Evolutionary conservation across 1,284 basidiomycete species (phyloP), one percentile per base, ranked within the genome.

Genomic region (Cerrena zonata): DNA sequence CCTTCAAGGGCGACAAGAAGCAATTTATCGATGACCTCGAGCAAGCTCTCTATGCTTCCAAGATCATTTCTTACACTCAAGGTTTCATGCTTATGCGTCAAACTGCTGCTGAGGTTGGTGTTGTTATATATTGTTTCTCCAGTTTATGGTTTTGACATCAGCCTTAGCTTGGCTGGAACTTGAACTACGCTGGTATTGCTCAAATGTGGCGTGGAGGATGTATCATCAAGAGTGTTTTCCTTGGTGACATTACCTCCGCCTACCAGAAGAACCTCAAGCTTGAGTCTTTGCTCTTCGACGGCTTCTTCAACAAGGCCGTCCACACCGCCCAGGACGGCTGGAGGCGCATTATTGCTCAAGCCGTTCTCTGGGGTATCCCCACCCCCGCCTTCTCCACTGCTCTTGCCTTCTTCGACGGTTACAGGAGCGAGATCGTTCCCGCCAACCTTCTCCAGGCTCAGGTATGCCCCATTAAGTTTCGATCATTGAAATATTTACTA

Each of bases 61-160:
- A 99, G 84, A 95, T 99, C 72, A 94, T 96, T 63, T 96, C 93
- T 37, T 96, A 99, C 79, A 92, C 95, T 22, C 96, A 99, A 76
- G 96, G 96, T 61, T 99, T 99, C 80, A 96, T 99, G 86, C 83
- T 99, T 64, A 97, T 99, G 94, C 84, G 96, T 62, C 90, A 98
- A 75, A 95, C 95, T 49, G 95, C 94, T 50, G 90, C 92, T 71
- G 94, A 95, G 79, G 92, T 90, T 62, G 24, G 47, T 19, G 23
- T 26, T 67, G 74, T 74, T 15, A 37, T 19, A 5, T 24, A 5
- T 19, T 19, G 36, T 19, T 23, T 38, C 38, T 11, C 48, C 57
- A 57, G 52, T 48, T 65, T 22, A 53, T 64, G 44, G 7, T 52
- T n/a, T 19, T 38, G 42, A 36, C 27, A 19, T n/a, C n/a, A 21